Conservation (phyloP, 176 grass and related monocot genomes). For the Themeda triandra region DNA sequence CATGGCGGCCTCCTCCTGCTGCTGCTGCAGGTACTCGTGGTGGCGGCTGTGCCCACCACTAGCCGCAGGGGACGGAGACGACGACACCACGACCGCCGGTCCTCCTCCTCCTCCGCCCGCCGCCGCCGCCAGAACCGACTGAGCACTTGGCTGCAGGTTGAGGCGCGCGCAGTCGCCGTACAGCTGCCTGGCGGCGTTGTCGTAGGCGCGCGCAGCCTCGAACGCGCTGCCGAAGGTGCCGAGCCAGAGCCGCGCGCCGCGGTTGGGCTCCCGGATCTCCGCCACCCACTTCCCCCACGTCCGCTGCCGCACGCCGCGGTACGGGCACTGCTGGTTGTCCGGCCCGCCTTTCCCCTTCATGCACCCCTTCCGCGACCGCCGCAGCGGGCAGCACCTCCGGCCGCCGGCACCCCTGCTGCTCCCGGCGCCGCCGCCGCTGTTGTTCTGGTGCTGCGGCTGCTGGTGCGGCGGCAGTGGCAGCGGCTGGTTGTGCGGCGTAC, state of each 20-base stretch:
- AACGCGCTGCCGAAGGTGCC: conserved; percentile 64
- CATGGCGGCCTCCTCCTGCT: neutral
- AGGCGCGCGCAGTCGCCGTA: conserved; percentile 71
- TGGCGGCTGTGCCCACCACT: neutral
- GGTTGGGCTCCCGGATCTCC: conserved; percentile 95
- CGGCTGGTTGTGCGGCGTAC: neutral
- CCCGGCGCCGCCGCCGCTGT: too few relatives aligned
- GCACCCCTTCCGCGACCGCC: conserved; percentile 53
- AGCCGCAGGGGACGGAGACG: neutral
- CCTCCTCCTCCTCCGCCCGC: neutral
- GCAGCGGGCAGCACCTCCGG: conserved; percentile 70
- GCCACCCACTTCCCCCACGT: conserved; percentile 97
- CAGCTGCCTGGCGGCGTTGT: conserved; percentile 55
- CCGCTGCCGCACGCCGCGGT: conserved; percentile 82
- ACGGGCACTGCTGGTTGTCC: conserved; percentile 80
- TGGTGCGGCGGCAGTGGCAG: neutral
- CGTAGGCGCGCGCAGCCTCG: conserved; percentile 69
- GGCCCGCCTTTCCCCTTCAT: conserved; percentile 97
- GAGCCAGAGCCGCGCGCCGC: conserved; percentile 80
- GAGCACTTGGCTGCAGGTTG: conserved; percentile 28
- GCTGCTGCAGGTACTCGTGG: neutral
- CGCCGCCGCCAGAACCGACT: too few relatives aligned
- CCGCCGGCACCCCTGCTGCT: neutral
- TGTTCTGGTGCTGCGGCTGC: neutral
- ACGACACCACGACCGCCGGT: neutral